These are phyloP conservation scores for Gossypium thurberi DNA, from an alignment of 345 rosid species.

Conservation along the genomic window DNA sequence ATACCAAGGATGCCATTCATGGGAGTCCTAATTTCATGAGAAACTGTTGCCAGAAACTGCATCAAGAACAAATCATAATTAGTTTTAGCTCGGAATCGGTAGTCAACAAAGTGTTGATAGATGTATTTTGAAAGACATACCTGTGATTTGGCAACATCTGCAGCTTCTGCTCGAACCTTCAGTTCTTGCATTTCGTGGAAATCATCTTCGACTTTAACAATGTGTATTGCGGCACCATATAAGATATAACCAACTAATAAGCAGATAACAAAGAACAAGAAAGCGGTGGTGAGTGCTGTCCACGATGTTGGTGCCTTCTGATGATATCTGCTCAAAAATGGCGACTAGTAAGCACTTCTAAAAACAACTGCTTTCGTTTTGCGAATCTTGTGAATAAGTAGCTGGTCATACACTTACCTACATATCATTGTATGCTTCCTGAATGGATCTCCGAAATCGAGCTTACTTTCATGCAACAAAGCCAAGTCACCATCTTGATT, in stretches of 20 bases:
- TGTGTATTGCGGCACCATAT: constrained; percentile 71
- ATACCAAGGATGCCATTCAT: constrained; percentile 98
- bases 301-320: constrained; percentile 69
- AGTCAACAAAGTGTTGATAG: background rate
- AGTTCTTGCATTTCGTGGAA: constrained; percentile 76
- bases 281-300: constrained; percentile 63
- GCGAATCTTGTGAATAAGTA: background rate
- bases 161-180: constrained; percentile 90
- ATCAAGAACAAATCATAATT: constrained; percentile 17
- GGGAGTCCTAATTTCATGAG: constrained; percentile 97
- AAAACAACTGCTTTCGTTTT: constrained; percentile 5
- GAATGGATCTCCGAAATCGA: constrained; percentile 92
- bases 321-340: constrained; percentile 51
- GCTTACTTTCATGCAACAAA: constrained; percentile 68
- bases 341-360: constrained; percentile 6
- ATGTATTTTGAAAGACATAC: constrained; percentile 19
- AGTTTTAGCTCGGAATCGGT: background rate
- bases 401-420: constrained; percentile 41
- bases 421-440: constrained; percentile 93
- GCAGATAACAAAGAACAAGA: constrained; percentile 62
- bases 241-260: constrained; percentile 74
- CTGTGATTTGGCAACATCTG: constrained; percentile 97
- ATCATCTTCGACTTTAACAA: constrained; percentile 86
- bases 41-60: constrained; percentile 95
- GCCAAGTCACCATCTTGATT: constrained; percentile 73